Base-by-base conservation (phyloP, 2,329 filamentous ascomycete species). In the Neonectria neomacrospora region DNA sequence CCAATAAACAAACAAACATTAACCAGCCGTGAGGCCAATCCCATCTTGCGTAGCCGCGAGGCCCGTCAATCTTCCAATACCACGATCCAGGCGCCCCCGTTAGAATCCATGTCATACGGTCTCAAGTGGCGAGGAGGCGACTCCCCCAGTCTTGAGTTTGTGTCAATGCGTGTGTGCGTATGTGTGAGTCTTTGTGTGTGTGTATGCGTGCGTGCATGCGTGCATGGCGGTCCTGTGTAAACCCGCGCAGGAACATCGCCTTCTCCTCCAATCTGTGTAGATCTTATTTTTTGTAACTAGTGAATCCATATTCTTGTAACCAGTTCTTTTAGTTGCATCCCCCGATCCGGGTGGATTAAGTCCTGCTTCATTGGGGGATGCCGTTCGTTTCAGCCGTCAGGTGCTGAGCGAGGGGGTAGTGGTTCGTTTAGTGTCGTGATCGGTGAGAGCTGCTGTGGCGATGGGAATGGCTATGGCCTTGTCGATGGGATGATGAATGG, bases 391-490 rank as follows among this genome's bases (percentile, higher is more conserved):
- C 26, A 23, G 39, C 53, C 44, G 44, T 28, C 42, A 50, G 45
- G 41, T 39, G 48, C 44, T 57, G 42, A 51, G 45, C 54, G 37
- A 34, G 26, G 14, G 28, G 52, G 39, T 57, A 50, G 30, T 57
- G 23, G 28, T 56, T 30, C 44, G 30, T 64, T 71, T 55, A 74
- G 39, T 66, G 72, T 37, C 72, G 68, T 53, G 72, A 73, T 64
- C 72, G 72, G 56, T 75, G 75, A 48, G 75, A 77, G 62, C 73
- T 75, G 55, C 74, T 68, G 51, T 77, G 75, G 12, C 75, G 76
- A 65, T 76, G 75, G 26, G 76, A 77, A 22, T 80, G 80, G 54
- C 80, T 74, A 63, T 84, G 82, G 41, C 79, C 75, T 67, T 81
- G 81, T 23, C 63, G 60, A 56, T 61, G 57, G 41, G 75, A 75